Evolutionary conservation across 495 filamentous ascomycete genomes (phyloP).

Genomic region (Lasiosphaeria ovina): DNA sequence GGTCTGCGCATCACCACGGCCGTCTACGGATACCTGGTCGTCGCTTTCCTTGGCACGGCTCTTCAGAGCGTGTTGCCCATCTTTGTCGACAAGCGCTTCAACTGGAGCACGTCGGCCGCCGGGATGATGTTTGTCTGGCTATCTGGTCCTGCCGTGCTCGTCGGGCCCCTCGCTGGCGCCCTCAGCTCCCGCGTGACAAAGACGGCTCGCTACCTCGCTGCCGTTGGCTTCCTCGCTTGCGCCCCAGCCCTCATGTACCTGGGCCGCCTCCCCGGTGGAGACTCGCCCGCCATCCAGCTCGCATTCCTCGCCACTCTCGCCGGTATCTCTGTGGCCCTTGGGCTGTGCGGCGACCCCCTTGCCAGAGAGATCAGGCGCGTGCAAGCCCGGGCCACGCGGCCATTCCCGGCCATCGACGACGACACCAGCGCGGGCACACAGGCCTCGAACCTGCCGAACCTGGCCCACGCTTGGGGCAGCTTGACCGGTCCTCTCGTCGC

Average conservation of each 20-base stretch:
- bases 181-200: conserved; percentile 18
- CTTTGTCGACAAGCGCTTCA: conserved; percentile 19
- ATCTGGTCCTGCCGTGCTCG: conserved; percentile 23
- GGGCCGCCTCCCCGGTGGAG: conserved; percentile 3
- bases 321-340: conserved; percentile 24
- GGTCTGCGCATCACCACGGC: conserved; percentile 22
- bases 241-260: conserved; percentile 23
- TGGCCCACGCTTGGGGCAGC: conserved; percentile 28
- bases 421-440: conserved; percentile 13
- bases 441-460: conserved; percentile 20
- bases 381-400: not conserved
- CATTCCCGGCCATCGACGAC: conserved; percentile 2
- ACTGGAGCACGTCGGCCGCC: conserved; percentile 19
- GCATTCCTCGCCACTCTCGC: conserved; percentile 20
- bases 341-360: conserved; percentile 27
- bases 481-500: conserved; percentile 29
- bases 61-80: conserved; percentile 28
- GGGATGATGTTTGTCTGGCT: conserved; percentile 26
- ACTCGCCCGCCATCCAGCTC: not conserved
- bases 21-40: conserved; percentile 25
- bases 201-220: conserved; percentile 20
- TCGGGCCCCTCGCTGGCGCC: conserved; percentile 19
- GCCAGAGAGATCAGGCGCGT: conserved; percentile 18
- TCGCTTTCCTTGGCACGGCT: conserved; percentile 24
- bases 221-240: conserved; percentile 25